Evolutionary conservation across 169 alveolate species (phyloP).

Genomic region (Eimeria maxima): DNA sequence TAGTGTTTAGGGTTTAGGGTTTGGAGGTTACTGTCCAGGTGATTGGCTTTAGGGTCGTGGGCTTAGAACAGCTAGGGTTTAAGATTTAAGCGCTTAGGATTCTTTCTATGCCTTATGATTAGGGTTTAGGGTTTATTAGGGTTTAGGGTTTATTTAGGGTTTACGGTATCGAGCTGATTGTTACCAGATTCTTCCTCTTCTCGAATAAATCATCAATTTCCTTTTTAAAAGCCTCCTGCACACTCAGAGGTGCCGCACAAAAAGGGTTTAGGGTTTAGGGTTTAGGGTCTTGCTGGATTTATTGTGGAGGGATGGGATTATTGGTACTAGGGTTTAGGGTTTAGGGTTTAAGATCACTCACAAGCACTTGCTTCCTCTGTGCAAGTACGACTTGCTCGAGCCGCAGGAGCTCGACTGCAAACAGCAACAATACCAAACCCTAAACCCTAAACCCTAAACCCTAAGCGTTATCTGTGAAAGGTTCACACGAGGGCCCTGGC

Average conservation of each 20-base stretch:
- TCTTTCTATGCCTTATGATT: too few species aligned
- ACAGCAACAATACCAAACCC: background rate
- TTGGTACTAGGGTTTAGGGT: background rate
- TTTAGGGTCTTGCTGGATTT: too few species aligned
- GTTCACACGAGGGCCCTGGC: background rate
- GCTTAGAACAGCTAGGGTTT: too few species aligned
- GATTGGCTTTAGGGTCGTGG: background rate
- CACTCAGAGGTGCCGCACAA: background rate
- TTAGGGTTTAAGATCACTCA: background rate
- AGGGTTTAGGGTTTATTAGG: slow-evolving; percentile 37
- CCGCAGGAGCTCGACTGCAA: slow-evolving; percentile 38
- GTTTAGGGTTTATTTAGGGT: slow-evolving; percentile 12
- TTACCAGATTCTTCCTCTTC: slow-evolving; percentile 46
- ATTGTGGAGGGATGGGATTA: too few species aligned
- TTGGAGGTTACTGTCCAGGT: too few species aligned
- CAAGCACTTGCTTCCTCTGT: slow-evolving; percentile 8
- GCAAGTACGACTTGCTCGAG: slow-evolving; percentile 10
- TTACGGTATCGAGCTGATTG: background rate
- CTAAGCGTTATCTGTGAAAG: background rate
- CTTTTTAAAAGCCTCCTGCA: slow-evolving; percentile 15
- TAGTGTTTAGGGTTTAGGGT: background rate
- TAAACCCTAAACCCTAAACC: slow-evolving; percentile 10
- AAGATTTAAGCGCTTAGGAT: too few species aligned
- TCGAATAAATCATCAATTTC: slow-evolving; percentile 53
- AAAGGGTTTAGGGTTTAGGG: too few species aligned